A percentile compares a stretch with the other conserved stretches of the same genome.
Conservation (phyloP, 164 flowering plant genomes). For the Piper betle region DNA sequence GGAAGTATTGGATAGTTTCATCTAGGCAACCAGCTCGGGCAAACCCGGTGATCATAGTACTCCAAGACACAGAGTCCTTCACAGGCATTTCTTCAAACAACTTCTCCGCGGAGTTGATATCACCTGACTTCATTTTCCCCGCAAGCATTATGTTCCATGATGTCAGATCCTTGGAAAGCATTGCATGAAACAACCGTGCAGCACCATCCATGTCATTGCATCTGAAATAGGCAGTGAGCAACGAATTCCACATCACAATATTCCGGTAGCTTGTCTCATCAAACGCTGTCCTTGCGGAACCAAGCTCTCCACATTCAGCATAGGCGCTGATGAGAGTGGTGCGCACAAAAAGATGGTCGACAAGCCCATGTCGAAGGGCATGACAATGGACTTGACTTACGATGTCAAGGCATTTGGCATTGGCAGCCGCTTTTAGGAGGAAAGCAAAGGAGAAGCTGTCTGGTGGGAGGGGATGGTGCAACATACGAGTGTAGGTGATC, state of each 20-base stretch:
- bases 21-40: slow-evolving; percentile 36
- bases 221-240: slow-evolving; percentile 42
- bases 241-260: slow-evolving; percentile 59
- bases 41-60: slow-evolving; percentile 62
- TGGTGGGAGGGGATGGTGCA: slow-evolving; percentile 10
- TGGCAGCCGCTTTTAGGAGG: slow-evolving; percentile 40
- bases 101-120: slow-evolving; percentile 28
- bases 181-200: slow-evolving; percentile 19
- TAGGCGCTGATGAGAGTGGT: slow-evolving; percentile 50
- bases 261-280: slow-evolving; percentile 46
- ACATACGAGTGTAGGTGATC: slow-evolving; percentile 25
- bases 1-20: slow-evolving; percentile 36
- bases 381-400: slow-evolving; percentile 48
- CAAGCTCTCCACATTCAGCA: slow-evolving; percentile 31
- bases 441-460: slow-evolving; percentile 61
- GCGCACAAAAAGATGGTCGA: slow-evolving; percentile 37
- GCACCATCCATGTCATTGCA: slow-evolving; percentile 33
- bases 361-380: slow-evolving; percentile 26
- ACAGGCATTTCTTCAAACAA: slow-evolving; percentile 24
- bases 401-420: slow-evolving; percentile 15
- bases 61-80: slow-evolving; percentile 60
- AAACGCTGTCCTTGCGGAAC: slow-evolving; percentile 27
- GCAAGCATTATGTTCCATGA: slow-evolving; percentile 57
- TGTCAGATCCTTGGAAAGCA: slow-evolving; percentile 37
- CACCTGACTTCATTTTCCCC: slow-evolving; percentile 36